phyloP scores from a whole-genome alignment of 208 protist species.

The Phytomonas sp. region DNA sequence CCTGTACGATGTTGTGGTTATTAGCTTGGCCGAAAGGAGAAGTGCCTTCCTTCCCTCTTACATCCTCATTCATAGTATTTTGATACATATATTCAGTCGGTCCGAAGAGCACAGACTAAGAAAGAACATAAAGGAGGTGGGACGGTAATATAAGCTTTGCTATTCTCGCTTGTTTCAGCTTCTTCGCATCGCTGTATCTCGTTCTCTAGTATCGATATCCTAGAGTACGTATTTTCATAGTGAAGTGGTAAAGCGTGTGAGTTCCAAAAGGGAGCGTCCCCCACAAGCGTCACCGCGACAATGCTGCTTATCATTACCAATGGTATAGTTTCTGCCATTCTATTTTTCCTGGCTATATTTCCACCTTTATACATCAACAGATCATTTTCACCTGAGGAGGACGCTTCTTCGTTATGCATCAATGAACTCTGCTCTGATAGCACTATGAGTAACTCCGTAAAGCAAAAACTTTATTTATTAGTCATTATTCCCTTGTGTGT shows the following conservation, averaged over 20 bases:
- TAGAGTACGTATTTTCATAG: background rate
- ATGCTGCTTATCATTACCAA: slow-evolving; percentile 46
- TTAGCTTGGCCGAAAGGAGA: background rate
- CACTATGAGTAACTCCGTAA: slow-evolving; percentile 28
- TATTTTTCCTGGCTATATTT: slow-evolving; percentile 40
- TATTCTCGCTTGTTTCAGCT: background rate
- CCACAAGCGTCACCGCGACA: background rate
- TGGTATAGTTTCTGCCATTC: slow-evolving; percentile 38
- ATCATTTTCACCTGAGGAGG: slow-evolving; percentile 13
- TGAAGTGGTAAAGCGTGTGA: background rate
- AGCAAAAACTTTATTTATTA: slow-evolving; percentile 72
- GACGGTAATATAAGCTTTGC: background rate
- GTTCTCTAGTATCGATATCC: slow-evolving; percentile 12
- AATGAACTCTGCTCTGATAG: slow-evolving; percentile 29
- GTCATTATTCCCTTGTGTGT: slow-evolving; percentile 51
- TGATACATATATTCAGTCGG: background rate
- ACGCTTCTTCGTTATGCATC: slow-evolving; percentile 25
- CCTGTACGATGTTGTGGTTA: background rate
- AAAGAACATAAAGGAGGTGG: background rate
- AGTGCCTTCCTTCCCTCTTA: background rate
- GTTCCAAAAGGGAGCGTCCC: background rate
- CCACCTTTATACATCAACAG: slow-evolving; percentile 58
- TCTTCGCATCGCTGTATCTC: background rate
- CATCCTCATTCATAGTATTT: background rate
- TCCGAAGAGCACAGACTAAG: background rate